Percentiles rank a stretch among this genome's conserved stretches.
phyloP scores from a whole-genome alignment of 345 rosid genomes.

The Cardamine chenopodiifolia region DNA sequence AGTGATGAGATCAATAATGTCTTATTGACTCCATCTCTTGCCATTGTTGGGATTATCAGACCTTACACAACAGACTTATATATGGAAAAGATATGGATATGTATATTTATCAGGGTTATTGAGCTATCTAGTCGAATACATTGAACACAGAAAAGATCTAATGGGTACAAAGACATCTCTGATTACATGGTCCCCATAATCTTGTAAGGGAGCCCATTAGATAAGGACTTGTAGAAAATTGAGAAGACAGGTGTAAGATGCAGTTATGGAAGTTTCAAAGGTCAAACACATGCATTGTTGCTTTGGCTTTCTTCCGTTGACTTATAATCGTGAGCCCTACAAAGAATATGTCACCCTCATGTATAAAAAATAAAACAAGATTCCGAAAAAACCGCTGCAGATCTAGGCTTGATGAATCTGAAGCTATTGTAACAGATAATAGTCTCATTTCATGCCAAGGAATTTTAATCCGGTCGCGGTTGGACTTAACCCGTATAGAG shows the following conservation, averaged over 20 bases:
- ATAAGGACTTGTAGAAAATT: slow-evolving; percentile 24
- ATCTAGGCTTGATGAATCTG: slow-evolving; percentile 5
- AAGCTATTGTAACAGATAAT: slow-evolving; percentile 12
- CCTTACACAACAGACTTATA: slow-evolving; percentile 14
- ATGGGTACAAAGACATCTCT: slow-evolving; percentile 23
- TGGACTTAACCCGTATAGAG: slow-evolving; percentile 66
- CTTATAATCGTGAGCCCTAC: slow-evolving; percentile 15
- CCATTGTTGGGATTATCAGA: slow-evolving; percentile 32
- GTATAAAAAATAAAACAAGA: not conserved
- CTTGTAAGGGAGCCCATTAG: slow-evolving; percentile 35
- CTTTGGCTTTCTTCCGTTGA: slow-evolving; percentile 37
- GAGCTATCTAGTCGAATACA: slow-evolving; percentile 20
- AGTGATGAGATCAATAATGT: slow-evolving; percentile 24
- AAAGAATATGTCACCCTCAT: slow-evolving; percentile 20
- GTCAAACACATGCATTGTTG: slow-evolving; percentile 42
- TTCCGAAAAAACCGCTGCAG: slow-evolving; percentile 4
- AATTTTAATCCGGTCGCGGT: slow-evolving; percentile 70
- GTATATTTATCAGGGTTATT: not conserved
- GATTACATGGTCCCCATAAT: slow-evolving; percentile 32
- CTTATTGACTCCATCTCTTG: slow-evolving; percentile 26
- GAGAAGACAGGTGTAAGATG: slow-evolving; percentile 19
- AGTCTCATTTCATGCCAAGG: slow-evolving; percentile 51
- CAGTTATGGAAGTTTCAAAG: slow-evolving; percentile 34
- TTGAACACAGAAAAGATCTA: slow-evolving; percentile 25
- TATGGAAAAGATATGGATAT: not conserved